Evolutionary conservation across 768 basidiomycete species (phyloP).

Genomic region (Cubamyces lactineus): DNA sequence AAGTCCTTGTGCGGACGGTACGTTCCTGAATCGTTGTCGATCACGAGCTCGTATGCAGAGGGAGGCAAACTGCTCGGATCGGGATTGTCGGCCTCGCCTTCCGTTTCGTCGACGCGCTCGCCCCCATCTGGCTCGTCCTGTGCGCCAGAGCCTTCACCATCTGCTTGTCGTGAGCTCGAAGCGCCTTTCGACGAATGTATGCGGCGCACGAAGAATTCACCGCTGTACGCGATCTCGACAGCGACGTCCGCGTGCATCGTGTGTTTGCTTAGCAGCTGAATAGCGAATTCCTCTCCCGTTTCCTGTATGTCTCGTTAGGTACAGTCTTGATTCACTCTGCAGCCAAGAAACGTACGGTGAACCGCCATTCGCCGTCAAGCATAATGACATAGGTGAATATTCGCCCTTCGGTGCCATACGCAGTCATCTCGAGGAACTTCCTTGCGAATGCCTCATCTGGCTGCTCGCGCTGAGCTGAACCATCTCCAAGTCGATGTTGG

Average conservation of each 20-base stretch:
- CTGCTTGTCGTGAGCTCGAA: neutral
- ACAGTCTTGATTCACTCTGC: neutral
- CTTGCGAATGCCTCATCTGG: conserved; percentile 33
- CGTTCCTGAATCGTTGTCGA: conserved; percentile 52
- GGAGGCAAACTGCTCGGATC: conserved; percentile 18
- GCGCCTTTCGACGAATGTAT: conserved; percentile 3
- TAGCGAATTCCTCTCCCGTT: conserved; percentile 48
- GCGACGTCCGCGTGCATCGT: conserved; percentile 50
- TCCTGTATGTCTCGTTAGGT: conserved; percentile 28
- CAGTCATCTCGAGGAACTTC: conserved; percentile 46
- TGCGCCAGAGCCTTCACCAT: conserved; percentile 6
- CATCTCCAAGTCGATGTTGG: neutral
- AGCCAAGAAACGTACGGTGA: conserved; percentile 34
- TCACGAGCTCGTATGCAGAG: conserved; percentile 46
- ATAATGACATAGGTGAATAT: conserved; percentile 52
- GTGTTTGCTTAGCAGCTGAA: conserved; percentile 49
- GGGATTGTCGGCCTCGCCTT: conserved; percentile 33
- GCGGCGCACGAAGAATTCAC: conserved; percentile 43
- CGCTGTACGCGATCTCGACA: conserved; percentile 47
- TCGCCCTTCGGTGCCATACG: conserved; percentile 44
- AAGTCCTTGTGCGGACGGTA: conserved; percentile 47
- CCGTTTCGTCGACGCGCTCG: conserved; percentile 13
- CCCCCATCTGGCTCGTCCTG: neutral
- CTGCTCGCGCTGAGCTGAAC: neutral
- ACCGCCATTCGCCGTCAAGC: conserved; percentile 46